Evolutionary conservation across 371 early-diverging fungal genomes (phyloP).

Genomic region (Lichtheimia ramosa): DNA sequence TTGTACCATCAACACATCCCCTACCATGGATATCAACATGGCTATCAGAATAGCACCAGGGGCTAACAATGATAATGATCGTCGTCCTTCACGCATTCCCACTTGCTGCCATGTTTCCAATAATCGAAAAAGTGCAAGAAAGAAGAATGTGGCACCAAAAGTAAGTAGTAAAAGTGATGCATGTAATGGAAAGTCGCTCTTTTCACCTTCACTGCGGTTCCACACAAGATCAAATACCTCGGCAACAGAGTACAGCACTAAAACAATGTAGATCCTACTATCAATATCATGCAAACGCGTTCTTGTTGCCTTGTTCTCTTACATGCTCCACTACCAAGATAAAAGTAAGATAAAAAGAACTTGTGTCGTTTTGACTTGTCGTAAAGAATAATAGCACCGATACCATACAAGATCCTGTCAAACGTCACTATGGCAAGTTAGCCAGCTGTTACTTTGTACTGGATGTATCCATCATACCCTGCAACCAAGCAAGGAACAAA

Average conservation of each 20-base stretch:
- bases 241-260: constrained; percentile 5
- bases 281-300: too few relatives aligned
- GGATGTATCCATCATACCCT: constrained; percentile 1
- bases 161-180: constrained; percentile 9
- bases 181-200: constrained; percentile 13
- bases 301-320: not conserved
- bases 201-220: constrained; percentile 4
- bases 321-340: constrained; percentile 6
- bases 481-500: constrained; percentile 6
- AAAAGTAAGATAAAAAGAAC: constrained; percentile 17
- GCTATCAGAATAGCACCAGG: not conserved
- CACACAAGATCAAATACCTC: constrained; percentile 13
- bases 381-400: constrained; percentile 5
- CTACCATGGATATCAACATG: not conserved
- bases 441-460: too few relatives aligned
- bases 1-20: not conserved
- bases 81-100: constrained; percentile 3
- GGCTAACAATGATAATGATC: not conserved
- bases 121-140: constrained; percentile 10
- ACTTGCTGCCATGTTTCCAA: constrained; percentile 13
- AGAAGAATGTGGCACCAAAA: not conserved
- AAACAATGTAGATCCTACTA: not conserved
- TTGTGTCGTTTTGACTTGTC: constrained; percentile 11
- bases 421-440: not conserved
- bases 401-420: constrained; percentile 9